phyloP scores from a whole-genome alignment of 164 flowering plant genomes.

The Tinospora cordifolia region DNA sequence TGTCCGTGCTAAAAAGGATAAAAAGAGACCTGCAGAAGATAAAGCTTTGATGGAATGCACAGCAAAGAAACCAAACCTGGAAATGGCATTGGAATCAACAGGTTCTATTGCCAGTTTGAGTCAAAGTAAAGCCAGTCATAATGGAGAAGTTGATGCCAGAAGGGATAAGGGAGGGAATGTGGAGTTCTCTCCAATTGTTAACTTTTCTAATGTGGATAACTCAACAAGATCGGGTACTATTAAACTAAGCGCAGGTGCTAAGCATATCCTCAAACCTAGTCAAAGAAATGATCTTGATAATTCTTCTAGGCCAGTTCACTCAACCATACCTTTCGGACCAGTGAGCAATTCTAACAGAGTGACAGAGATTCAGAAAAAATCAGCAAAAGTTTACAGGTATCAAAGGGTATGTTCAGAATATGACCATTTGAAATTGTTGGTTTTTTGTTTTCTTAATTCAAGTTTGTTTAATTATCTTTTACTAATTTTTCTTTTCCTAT shows the following conservation, averaged over 20 bases:
- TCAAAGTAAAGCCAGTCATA: neutral
- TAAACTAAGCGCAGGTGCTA: conserved; percentile 52
- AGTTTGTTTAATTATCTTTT: neutral
- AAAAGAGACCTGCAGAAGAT: conserved; percentile 32
- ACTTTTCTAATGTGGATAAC: conserved; percentile 19
- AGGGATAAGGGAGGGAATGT: conserved; percentile 17
- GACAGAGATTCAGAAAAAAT: conserved; percentile 29
- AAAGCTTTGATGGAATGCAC: conserved; percentile 18
- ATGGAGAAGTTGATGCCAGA: conserved; percentile 14
- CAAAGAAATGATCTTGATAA: conserved; percentile 26
- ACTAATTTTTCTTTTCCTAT: neutral
- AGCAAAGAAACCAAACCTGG: conserved; percentile 25
- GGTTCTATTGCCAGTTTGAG: conserved; percentile 11
- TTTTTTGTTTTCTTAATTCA: neutral
- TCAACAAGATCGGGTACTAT: conserved; percentile 37
- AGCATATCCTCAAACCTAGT: conserved; percentile 51
- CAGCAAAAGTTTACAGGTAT: conserved; percentile 36
- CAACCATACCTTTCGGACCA: conserved; percentile 31
- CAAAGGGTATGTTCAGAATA: conserved; percentile 16
- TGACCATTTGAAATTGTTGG: neutral
- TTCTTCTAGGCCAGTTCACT: conserved; percentile 32
- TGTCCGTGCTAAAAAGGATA: conserved; percentile 20
- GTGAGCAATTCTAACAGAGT: conserved; percentile 18
- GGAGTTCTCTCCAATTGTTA: conserved; percentile 7
- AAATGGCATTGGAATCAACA: conserved; percentile 19